These are phyloP conservation scores for Pleurotus cornucopiae DNA, from an alignment of 768 basidiomycete genomes.

Conservation along the genomic window DNA sequence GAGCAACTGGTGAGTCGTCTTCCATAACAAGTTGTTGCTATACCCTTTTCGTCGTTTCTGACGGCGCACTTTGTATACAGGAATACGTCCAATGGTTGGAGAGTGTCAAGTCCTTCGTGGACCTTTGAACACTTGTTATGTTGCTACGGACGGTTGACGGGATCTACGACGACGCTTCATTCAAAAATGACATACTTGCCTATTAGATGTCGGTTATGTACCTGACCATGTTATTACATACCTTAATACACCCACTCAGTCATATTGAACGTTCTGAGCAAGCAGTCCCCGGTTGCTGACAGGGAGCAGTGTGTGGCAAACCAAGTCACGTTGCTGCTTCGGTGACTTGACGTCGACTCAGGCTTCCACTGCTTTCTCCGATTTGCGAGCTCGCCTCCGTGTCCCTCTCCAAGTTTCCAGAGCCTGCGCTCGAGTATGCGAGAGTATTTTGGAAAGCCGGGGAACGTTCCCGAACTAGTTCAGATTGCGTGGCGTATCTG, in stretches of 20 bases:
- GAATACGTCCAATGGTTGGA: slow-evolving; percentile 91
- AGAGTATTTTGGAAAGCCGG: neutral
- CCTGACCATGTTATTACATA: slow-evolving; percentile 6
- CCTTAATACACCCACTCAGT: slow-evolving; percentile 7
- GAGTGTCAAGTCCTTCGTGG: slow-evolving; percentile 79
- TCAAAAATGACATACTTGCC: slow-evolving; percentile 3
- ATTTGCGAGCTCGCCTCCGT: neutral
- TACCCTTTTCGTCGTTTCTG: slow-evolving; percentile 5
- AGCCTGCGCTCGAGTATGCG: neutral
- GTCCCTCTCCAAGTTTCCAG: neutral
- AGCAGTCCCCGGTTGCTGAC: slow-evolving; percentile 2
- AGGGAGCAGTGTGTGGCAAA: slow-evolving; percentile 2
- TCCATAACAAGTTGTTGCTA: neutral
- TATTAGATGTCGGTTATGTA: slow-evolving; percentile 8
- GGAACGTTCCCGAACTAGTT: slow-evolving; percentile 6
- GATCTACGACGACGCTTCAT: slow-evolving; percentile 3
- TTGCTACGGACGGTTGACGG: slow-evolving; percentile 2
- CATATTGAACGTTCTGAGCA: slow-evolving; percentile 3
- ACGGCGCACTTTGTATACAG: slow-evolving; percentile 32
- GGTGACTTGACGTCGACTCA: neutral
- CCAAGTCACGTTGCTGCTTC: neutral
- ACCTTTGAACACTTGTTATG: slow-evolving; percentile 34
- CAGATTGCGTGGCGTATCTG: slow-evolving; percentile 3
- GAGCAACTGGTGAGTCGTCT: slow-evolving; percentile 76
- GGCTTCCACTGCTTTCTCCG: slow-evolving; percentile 3